These are phyloP conservation scores for Aspergillus phoenicis DNA, from an alignment of 2,329 filamentous ascomycete species.

Conservation along the genomic window DNA sequence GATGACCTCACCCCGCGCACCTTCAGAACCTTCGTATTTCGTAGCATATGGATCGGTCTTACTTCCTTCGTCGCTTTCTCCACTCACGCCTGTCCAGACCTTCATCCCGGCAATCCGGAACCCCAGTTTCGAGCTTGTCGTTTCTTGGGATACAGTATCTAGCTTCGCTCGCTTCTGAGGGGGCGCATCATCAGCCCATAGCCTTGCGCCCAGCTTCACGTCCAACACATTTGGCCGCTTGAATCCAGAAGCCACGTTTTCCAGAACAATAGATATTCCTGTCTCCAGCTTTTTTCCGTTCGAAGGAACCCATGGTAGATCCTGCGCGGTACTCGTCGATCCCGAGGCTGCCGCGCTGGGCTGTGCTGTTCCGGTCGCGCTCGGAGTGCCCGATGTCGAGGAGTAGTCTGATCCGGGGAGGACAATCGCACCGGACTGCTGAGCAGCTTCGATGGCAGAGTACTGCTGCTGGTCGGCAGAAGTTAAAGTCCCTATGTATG, in stretches of 20 bases:
- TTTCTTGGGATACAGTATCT: slow-evolving; percentile 61
- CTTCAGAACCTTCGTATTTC: slow-evolving; percentile 51
- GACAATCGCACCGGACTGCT: slow-evolving; percentile 42
- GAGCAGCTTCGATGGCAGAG: slow-evolving; percentile 50
- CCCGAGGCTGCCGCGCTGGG: slow-evolving; percentile 17
- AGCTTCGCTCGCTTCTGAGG: slow-evolving; percentile 60
- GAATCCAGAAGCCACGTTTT: slow-evolving; percentile 82
- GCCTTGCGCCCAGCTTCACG: slow-evolving; percentile 80
- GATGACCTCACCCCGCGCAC: slow-evolving; percentile 46
- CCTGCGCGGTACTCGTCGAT: slow-evolving; percentile 22
- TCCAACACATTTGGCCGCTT: slow-evolving; percentile 86
- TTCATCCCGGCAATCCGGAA: slow-evolving; percentile 69
- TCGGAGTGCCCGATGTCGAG: slow-evolving; percentile 23
- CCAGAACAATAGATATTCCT: slow-evolving; percentile 77
- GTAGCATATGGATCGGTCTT: slow-evolving; percentile 39
- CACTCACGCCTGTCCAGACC: slow-evolving; percentile 51
- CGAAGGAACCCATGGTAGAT: slow-evolving; percentile 49
- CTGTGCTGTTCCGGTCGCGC: slow-evolving; percentile 18
- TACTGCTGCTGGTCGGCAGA: slow-evolving; percentile 59
- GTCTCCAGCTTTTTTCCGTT: slow-evolving; percentile 70
- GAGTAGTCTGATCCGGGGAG: slow-evolving; percentile 28
- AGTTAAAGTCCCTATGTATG: slow-evolving; percentile 76
- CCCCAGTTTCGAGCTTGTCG: slow-evolving; percentile 62
- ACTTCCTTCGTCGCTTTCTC: slow-evolving; percentile 33
- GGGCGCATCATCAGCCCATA: slow-evolving; percentile 77